Percentiles rank a stretch among this genome's conserved stretches.
These are phyloP conservation scores for Cercospora sp. DNA, from an alignment of 2,329 filamentous ascomycete genomes.

Conservation along the genomic window DNA sequence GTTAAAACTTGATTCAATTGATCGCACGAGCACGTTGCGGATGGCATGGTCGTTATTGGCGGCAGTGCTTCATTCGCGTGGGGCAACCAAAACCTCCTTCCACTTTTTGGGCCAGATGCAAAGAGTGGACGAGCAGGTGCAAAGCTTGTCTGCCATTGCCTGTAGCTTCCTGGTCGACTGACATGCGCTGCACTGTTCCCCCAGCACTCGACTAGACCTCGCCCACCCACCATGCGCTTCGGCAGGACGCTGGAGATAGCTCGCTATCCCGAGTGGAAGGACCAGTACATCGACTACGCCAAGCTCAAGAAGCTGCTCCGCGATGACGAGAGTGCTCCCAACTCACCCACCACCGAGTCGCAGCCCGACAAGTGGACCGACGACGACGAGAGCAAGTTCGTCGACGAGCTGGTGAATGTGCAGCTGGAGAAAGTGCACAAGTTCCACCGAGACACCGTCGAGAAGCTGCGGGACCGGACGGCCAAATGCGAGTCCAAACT, in stretches of 20 bases:
- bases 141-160: neutral
- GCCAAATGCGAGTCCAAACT: constrained; percentile 67
- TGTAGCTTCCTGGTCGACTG: neutral
- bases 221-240: constrained; percentile 71
- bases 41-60: neutral
- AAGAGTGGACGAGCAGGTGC: neutral
- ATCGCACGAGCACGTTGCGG: neutral
- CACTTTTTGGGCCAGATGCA: neutral
- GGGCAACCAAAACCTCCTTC: neutral
- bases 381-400: constrained; percentile 89
- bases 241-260: constrained; percentile 81
- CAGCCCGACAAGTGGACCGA: constrained; percentile 76
- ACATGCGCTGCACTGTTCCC: neutral
- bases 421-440: constrained; percentile 92
- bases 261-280: constrained; percentile 84
- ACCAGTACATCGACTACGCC: constrained; percentile 91
- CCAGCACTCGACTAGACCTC: neutral
- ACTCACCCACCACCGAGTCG: constrained; percentile 48
- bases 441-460: constrained; percentile 82
- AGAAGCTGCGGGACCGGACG: constrained; percentile 78
- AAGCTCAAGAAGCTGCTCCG: constrained; percentile 89
- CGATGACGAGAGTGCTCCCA: constrained; percentile 58
- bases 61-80: neutral
- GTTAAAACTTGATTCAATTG: neutral
- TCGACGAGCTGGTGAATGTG: constrained; percentile 90